phyloP scores from a whole-genome alignment of 495 filamentous ascomycete species.

The Gamarada debralockiae region DNA sequence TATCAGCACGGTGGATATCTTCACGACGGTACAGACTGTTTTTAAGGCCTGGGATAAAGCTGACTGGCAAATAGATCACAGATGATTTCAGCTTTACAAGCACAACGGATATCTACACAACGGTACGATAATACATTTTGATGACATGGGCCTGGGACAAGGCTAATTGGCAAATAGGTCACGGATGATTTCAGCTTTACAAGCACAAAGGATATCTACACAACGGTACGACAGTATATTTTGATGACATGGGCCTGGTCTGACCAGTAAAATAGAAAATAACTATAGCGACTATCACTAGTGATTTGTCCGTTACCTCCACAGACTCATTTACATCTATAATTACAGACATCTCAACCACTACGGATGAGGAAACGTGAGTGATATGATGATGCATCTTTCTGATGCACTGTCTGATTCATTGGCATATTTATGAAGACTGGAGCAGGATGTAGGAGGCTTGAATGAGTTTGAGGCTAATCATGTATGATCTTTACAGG shows the following conservation, averaged over 20 bases:
- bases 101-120: constrained; percentile 1
- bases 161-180: background rate
- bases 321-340: constrained; percentile 19
- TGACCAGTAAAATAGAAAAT: constrained; percentile 9
- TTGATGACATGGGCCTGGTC: no score
- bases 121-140: background rate
- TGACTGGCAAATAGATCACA: background rate
- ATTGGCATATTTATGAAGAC: no score
- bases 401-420: no score
- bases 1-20: background rate
- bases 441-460: no score
- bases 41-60: background rate
- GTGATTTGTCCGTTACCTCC: constrained; percentile 11
- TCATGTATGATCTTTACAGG: no score
- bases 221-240: no score
- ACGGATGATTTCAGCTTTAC: background rate
- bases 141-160: background rate
- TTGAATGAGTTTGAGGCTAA: no score
- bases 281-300: constrained; percentile 21
- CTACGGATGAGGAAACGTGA: background rate
- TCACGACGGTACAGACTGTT: background rate
- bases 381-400: no score
- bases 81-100: background rate
- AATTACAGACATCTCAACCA: constrained; percentile 1
- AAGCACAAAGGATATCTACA: background rate